Base-by-base conservation (phyloP, 352 stramenopile species). In the Phytophthora sojae region DNA sequence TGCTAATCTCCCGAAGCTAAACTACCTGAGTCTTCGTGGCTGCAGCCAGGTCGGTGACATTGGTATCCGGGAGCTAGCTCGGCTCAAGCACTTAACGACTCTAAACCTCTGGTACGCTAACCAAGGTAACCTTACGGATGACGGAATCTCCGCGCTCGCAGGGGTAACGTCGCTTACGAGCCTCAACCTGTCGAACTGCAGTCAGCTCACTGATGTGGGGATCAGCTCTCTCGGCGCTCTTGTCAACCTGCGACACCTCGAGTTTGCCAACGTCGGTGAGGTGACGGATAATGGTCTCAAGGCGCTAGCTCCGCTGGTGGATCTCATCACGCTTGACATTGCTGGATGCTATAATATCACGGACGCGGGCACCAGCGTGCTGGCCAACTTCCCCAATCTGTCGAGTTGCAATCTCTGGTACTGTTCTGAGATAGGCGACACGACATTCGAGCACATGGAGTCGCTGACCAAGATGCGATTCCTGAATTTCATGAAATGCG, bases 31-130 rank as follows among this genome's bases (percentile, higher is more conserved):
- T 61, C 79, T 93, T 15, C 82, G 83, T 3, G 86, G 86, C 5
- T 93, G 86, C 54, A 81, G 75, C 6, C 79, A 84, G 37, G 77
- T 93, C 50, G 80, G 81, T 0, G 86, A 93, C 56, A 64, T 59
- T 1, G 86, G 83, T 11, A 86, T 92, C 61, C 72, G 57, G 17
- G 67, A 81, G 6, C 73, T 93, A 23, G 55, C 73, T 15, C 68
- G 60, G 17, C 67, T 93, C 6, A 47, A 57, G 26, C 61, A 79
- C 17, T 63, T 93, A 14, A 63, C 78, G 57, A 86, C 75, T 19
- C 82, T 95, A 39, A 93, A 93, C 19, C 62, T 95, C 4, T 95
- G 85, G 87, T 95, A 95, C 70, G 93, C 85, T 73, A 88, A 90
- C 61, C 87, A 95, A 79, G 87, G 85, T 0, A 73, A 89, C 52